Evolutionary conservation across 768 basidiomycete genomes (phyloP).

Genomic region (Serendipita vermifera): DNA sequence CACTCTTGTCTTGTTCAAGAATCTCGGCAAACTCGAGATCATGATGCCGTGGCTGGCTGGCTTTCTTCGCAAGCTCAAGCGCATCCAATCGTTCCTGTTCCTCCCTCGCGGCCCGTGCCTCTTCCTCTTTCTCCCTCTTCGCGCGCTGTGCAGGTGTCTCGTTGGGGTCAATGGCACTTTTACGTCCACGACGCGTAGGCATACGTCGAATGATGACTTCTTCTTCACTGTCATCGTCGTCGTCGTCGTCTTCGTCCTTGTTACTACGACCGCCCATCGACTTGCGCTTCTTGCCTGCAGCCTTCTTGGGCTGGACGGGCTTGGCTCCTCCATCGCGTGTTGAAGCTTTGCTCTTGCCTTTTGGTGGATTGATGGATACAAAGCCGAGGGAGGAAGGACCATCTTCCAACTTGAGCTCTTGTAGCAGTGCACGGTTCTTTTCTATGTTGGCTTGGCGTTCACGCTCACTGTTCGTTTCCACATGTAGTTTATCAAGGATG

Average conservation of each 20-base stretch:
- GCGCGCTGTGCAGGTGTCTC: conserved; percentile 53
- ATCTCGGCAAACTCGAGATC: conserved; percentile 42
- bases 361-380: conserved; percentile 22
- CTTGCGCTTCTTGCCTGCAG: conserved; percentile 31
- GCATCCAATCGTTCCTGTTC: conserved; percentile 49
- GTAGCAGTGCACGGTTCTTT: conserved; percentile 60
- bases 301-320: conserved; percentile 52
- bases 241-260: conserved; percentile 1
- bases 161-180: conserved; percentile 38
- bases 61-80: conserved; percentile 48
- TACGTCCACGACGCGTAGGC: conserved; percentile 44
- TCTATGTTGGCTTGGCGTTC: conserved; percentile 75
- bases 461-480: conserved; percentile 35
- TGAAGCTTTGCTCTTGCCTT: conserved; percentile 26
- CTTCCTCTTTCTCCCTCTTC: conserved; percentile 50
- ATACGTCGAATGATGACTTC: conserved; percentile 39
- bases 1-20: conserved; percentile 28
- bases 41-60: conserved; percentile 55
- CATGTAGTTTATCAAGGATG: neutral
- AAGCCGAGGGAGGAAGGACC: conserved; percentile 38
- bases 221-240: neutral
- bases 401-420: conserved; percentile 53
- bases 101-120: conserved; percentile 36
- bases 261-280: conserved; percentile 34
- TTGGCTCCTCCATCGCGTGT: no score